Base-by-base conservation (phyloP, 2,329 filamentous ascomycete species). In the Clarireedia homoeocarpa region DNA sequence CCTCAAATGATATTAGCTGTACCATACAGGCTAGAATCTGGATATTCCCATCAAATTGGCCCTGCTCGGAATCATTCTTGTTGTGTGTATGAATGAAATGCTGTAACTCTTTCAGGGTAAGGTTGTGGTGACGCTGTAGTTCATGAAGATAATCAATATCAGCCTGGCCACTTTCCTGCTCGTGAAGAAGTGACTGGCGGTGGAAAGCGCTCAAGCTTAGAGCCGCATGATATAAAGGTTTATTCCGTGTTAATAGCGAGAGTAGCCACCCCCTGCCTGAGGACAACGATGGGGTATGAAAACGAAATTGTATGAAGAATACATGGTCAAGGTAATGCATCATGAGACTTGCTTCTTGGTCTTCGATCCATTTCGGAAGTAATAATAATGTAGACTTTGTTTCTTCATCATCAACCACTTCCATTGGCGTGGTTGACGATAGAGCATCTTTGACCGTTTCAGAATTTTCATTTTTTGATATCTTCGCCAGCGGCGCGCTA, bases 301-400 rank as follows among this genome's bases (percentile, higher is more conserved):
- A 82, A 3, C 82, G 82, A 62, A 82, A 84, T 1, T 84, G 70
- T 60, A 82, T 80, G 1, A 82, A 81, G 58, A 85, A 79, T 17
- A 84, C 74, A 59, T 80, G 77, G 66, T 85, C 82, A 42, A 84
- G 72, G 63, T 84, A 85, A 56, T 80, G 74, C 75, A 82, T 81
- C 58, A 79, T 69, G 39, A 77, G 73, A 61, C 64, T 56, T 34
- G 58, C 55, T 53, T 53, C 51, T 47, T 53, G 51, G 15, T 53
- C 51, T n/a, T 53, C 51, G n/a, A 53, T 53, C 38, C 65, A 60
- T 44, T 52, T 54, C 40, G 54, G 48, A 14, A 27, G 38, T 23
- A 51, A 39, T 3, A 27, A n/a, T 27, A 49, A 44, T 17, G 46
- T n/a, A 17, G 38, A 36, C 9, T 53, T 30, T 4, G 9, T 48